phyloP scores from a whole-genome alignment of 1,284 basidiomycete species.

The Cryptococcus wingfieldii region DNA sequence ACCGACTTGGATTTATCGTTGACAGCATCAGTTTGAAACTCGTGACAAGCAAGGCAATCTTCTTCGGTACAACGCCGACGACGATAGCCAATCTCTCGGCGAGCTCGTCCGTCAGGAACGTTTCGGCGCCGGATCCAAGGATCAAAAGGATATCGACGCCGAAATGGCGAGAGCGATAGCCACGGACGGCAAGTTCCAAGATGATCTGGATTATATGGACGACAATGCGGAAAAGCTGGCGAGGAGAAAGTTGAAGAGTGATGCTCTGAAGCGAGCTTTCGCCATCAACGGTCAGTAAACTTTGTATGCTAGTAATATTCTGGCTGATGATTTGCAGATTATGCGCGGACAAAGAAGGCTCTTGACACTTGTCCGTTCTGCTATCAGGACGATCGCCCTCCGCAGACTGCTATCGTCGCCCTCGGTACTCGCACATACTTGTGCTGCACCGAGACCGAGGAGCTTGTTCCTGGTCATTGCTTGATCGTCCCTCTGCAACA shows the following conservation, averaged over 20 bases:
- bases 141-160: constrained; percentile 86
- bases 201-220: constrained; percentile 89
- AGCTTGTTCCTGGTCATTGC: constrained; percentile 82
- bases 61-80: constrained; percentile 77
- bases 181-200: constrained; percentile 80
- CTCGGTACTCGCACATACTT: constrained; percentile 88
- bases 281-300: constrained; percentile 75
- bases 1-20: neutral
- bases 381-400: constrained; percentile 80
- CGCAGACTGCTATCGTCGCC: constrained; percentile 79
- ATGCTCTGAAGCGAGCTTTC: constrained; percentile 94
- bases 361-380: constrained; percentile 82
- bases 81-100: constrained; percentile 76
- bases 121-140: constrained; percentile 78
- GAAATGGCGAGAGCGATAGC: constrained; percentile 85
- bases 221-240: constrained; percentile 92
- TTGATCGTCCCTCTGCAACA: constrained; percentile 95
- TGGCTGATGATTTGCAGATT: constrained; percentile 58
- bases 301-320: constrained; percentile 1
- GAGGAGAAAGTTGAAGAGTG: constrained; percentile 87
- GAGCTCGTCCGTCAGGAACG: constrained; percentile 91
- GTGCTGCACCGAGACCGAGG: constrained; percentile 78
- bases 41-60: constrained; percentile 86
- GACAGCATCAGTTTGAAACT: constrained; percentile 63
- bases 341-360: constrained; percentile 87